These are phyloP conservation scores for Coniochaeta hoffmannii DNA, from an alignment of 2,329 filamentous ascomycete species.

Conservation along the genomic window DNA sequence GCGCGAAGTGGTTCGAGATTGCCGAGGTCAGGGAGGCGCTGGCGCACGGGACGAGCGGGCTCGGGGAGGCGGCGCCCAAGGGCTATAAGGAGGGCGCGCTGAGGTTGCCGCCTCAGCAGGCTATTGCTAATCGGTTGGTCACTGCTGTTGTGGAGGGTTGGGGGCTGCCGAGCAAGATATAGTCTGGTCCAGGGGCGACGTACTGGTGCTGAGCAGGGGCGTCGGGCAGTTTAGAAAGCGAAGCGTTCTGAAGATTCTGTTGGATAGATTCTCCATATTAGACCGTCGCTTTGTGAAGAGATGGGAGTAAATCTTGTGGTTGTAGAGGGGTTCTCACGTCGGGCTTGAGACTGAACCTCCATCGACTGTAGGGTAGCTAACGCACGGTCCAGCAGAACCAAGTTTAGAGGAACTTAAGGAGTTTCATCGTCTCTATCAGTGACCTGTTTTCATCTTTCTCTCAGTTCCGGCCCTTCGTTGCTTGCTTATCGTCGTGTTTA, in stretches of 20 bases:
- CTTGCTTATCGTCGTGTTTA: neutral
- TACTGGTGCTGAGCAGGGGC: neutral
- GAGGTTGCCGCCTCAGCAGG: conserved; percentile 74
- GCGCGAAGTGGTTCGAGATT: conserved; percentile 66
- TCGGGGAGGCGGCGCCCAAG: conserved; percentile 57
- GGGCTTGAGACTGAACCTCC: no score
- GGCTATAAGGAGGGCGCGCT: conserved; percentile 71
- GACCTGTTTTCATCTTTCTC: neutral
- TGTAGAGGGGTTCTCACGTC: no score
- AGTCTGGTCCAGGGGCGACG: conserved; percentile 7
- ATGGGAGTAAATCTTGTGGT: no score
- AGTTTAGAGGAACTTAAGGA: neutral
- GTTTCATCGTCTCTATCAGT: neutral
- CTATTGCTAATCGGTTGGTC: conserved; percentile 88
- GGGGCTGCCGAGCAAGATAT: conserved; percentile 50
- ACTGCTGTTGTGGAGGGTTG: conserved; percentile 72
- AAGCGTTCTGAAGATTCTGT: neutral
- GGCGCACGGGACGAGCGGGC: conserved; percentile 53
- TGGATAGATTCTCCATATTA: neutral
- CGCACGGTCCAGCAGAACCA: neutral
- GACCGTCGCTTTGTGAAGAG: neutral
- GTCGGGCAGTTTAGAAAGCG: neutral
- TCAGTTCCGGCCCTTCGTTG: neutral
- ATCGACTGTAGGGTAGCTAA: neutral
- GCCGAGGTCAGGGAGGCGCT: conserved; percentile 76